phyloP scores from a whole-genome alignment of 1,284 basidiomycete species.

The Phellinidium pouzarii region DNA sequence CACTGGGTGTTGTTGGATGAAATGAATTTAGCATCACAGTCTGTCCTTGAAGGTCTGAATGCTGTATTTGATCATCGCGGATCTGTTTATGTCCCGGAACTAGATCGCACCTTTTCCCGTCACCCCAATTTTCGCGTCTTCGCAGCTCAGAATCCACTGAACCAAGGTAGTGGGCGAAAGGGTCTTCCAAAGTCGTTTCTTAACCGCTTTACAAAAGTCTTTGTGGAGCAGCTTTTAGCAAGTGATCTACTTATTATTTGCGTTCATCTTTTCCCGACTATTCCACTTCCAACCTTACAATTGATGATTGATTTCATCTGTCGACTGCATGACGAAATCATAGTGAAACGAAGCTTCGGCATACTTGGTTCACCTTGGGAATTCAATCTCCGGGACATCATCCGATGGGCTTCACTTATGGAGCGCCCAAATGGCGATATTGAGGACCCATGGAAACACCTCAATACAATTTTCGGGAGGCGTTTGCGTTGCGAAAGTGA shows the following conservation, averaged over 20 bases:
- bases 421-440: conserved; percentile 21
- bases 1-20: conserved; percentile 98
- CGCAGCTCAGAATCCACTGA: conserved; percentile 95
- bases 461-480: conserved; percentile 74
- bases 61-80: conserved; percentile 96
- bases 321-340: conserved; percentile 65
- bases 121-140: conserved; percentile 95
- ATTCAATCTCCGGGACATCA: conserved; percentile 94
- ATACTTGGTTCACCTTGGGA: conserved; percentile 94
- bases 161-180: conserved; percentile 96
- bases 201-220: conserved; percentile 97
- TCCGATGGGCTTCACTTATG: conserved; percentile 81
- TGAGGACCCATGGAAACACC: conserved; percentile 52
- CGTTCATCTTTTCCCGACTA: conserved; percentile 63
- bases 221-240: conserved; percentile 80
- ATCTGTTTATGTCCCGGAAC: conserved; percentile 91
- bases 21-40: conserved; percentile 96
- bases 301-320: conserved; percentile 86
- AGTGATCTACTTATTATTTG: conserved; percentile 82
- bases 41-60: conserved; percentile 96
- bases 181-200: conserved; percentile 96
- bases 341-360: conserved; percentile 65
- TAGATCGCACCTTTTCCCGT: conserved; percentile 82
- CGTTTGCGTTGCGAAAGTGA: conserved; percentile 79
- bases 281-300: conserved; percentile 48